These are phyloP conservation scores for Apophysomyces sp. DNA, from an alignment of 371 early-diverging fungal genomes.

Conservation along the genomic window DNA sequence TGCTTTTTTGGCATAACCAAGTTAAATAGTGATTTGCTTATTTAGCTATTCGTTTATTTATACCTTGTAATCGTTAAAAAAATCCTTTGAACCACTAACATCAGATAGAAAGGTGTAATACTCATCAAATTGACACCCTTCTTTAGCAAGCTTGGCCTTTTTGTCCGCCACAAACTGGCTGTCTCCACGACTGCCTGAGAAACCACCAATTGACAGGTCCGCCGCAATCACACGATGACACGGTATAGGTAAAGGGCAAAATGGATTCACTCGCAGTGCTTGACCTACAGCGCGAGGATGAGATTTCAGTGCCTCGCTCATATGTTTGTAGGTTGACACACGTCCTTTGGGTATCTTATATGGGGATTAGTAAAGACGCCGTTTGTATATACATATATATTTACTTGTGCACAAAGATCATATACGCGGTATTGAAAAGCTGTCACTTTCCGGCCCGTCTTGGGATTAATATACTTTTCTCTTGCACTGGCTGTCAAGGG, in stretches of 20 bases:
- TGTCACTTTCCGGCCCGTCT: constrained; percentile 60
- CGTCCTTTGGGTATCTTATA: constrained; percentile 62
- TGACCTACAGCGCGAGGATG: constrained; percentile 78
- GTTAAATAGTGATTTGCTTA: neutral
- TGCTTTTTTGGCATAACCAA: neutral
- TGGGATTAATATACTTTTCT: constrained; percentile 45
- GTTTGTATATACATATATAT: too few species aligned
- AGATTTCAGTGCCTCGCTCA: constrained; percentile 64
- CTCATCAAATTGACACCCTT: constrained; percentile 68
- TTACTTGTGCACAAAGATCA: constrained; percentile 65
- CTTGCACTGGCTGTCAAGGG: constrained; percentile 45
- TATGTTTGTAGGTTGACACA: constrained; percentile 74
- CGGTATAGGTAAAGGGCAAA: constrained; percentile 75
- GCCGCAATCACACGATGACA: constrained; percentile 80
- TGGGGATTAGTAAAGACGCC: neutral
- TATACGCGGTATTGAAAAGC: constrained; percentile 75
- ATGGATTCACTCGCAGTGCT: constrained; percentile 75
- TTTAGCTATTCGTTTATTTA: neutral
- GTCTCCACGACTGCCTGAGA: constrained; percentile 65
- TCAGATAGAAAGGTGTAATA: constrained; percentile 50
- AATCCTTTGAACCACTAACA: constrained; percentile 36
- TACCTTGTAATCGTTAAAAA: constrained; percentile 52
- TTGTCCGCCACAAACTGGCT: constrained; percentile 65
- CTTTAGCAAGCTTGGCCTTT: constrained; percentile 64
- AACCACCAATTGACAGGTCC: constrained; percentile 72